Evolutionary conservation across 2,329 filamentous ascomycete species (phyloP).

Genomic region (Xylariaceae sp.): DNA sequence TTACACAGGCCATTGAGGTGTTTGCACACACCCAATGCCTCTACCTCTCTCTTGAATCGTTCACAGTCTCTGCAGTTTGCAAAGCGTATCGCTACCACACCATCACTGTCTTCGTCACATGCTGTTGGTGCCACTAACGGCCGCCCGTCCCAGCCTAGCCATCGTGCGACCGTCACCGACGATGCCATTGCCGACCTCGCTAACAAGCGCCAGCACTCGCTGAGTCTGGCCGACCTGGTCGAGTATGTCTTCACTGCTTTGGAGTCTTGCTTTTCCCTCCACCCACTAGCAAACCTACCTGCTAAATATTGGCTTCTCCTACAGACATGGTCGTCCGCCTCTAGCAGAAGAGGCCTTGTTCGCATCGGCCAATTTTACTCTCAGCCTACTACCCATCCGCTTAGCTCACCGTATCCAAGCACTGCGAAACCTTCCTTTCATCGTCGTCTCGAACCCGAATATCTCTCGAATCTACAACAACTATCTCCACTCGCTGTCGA

Average conservation of each 20-base stretch:
- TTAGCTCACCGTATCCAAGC: constrained; percentile 93
- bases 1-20: constrained; percentile 40
- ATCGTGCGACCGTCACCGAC: constrained; percentile 57
- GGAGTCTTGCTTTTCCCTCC: not conserved
- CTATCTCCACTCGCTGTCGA: constrained; percentile 89
- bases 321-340: constrained; percentile 74
- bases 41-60: not conserved
- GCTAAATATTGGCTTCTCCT: not conserved
- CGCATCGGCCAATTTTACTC: constrained; percentile 91
- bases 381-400: constrained; percentile 85
- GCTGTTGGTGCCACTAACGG: constrained; percentile 19
- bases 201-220: constrained; percentile 70
- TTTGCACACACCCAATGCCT: constrained; percentile 27
- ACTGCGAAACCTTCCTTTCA: constrained; percentile 89
- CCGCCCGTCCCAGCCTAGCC: constrained; percentile 43
- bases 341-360: constrained; percentile 77
- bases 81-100: constrained; percentile 10
- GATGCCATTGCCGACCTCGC: constrained; percentile 78
- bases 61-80: constrained; percentile 11
- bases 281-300: constrained; percentile 1
- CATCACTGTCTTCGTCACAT: constrained; percentile 28
- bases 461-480: constrained; percentile 94
- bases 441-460: constrained; percentile 96
- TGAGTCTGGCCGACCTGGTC: constrained; percentile 85
- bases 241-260: constrained; percentile 53